These are phyloP conservation scores for Abeoforma whisleri DNA, from an alignment of 78 protist genomes.

Conservation along the genomic window DNA sequence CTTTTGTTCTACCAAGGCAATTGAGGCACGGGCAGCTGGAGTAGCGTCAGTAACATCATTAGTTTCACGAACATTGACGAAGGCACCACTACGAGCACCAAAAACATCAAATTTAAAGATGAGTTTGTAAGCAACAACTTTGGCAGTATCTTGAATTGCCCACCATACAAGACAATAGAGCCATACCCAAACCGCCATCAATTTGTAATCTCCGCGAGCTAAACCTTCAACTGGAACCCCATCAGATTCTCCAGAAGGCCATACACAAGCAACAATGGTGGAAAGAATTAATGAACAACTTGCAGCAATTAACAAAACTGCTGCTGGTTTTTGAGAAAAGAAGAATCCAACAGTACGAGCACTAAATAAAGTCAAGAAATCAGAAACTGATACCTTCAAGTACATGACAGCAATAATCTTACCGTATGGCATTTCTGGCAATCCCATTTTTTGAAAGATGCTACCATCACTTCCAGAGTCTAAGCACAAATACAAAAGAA, in stretches of 20 bases:
- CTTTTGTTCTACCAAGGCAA: conserved; percentile 30
- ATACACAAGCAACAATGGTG: conserved; percentile 27
- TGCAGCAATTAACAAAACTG: conserved; percentile 18
- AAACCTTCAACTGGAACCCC: conserved; percentile 38
- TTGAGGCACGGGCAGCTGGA: conserved; percentile 14
- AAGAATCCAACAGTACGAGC: conserved; percentile 38
- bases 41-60: not conserved
- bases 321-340: conserved; percentile 17
- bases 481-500: not conserved
- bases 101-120: conserved; percentile 18
- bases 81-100: conserved; percentile 5
- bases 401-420: conserved; percentile 27
- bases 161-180: conserved; percentile 25
- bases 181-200: conserved; percentile 25
- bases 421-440: conserved; percentile 32
- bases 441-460: not conserved
- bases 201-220: conserved; percentile 23
- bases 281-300: not conserved
- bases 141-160: conserved; percentile 15
- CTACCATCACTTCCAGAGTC: not conserved
- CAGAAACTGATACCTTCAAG: conserved; percentile 36
- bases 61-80: conserved; percentile 7
- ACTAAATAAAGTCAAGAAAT: conserved; percentile 33
- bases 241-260: conserved; percentile 7
- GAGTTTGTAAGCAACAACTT: conserved; percentile 10